phyloP scores from a whole-genome alignment of 2,329 filamentous ascomycete species.

The Exophiala xenobiotica region DNA sequence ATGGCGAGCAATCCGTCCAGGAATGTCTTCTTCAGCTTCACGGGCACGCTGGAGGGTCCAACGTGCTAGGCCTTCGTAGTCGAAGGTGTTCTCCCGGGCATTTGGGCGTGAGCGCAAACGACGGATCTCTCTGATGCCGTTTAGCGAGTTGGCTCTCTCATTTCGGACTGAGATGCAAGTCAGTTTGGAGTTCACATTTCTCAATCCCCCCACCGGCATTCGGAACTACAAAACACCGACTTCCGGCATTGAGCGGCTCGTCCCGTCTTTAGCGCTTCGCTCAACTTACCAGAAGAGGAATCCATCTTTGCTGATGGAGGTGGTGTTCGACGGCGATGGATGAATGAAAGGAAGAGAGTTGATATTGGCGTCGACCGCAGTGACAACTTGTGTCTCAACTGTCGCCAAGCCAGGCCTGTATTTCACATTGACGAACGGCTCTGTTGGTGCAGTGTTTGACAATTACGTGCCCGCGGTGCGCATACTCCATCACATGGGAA shows the following conservation, averaged over 20 bases:
- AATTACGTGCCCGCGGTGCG: neutral
- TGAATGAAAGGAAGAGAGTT: neutral
- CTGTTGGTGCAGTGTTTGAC: too few relatives aligned
- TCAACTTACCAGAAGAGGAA: constrained; percentile 2
- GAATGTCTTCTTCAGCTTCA: too few relatives aligned
- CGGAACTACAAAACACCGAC: constrained; percentile 3
- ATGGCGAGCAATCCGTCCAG: too few relatives aligned
- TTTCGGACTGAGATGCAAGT: neutral
- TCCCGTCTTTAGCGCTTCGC: neutral
- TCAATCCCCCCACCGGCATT: neutral
- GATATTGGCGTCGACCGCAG: neutral
- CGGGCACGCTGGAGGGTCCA: too few relatives aligned
- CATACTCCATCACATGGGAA: too few relatives aligned
- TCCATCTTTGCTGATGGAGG: neutral
- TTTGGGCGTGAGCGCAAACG: too few relatives aligned
- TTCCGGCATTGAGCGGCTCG: neutral
- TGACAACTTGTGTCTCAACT: neutral
- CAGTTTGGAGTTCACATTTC: neutral
- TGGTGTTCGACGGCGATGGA: neutral
- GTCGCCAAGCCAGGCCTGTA: neutral
- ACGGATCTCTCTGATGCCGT: too few relatives aligned
- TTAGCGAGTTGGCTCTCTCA: too few relatives aligned
- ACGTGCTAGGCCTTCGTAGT: too few relatives aligned
- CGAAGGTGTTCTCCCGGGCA: too few relatives aligned
- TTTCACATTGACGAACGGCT: neutral